A percentile compares a stretch with the other conserved stretches of the same genome.
Conservation (phyloP, 345 rosid species). For the Gossypioides kirkii region DNA sequence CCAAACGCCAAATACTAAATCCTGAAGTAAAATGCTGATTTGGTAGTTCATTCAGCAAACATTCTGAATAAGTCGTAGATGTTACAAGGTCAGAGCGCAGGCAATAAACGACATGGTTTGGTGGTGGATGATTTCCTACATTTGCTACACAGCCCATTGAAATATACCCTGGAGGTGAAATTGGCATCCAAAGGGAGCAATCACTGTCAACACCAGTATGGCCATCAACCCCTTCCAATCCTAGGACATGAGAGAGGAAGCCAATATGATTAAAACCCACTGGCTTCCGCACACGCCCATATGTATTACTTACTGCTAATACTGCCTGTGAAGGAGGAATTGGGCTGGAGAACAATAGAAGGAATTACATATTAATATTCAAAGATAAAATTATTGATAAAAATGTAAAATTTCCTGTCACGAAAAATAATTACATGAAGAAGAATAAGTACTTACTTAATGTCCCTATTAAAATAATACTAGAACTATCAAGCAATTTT, state of each 20-base stretch:
- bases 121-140: slow-evolving; percentile 73
- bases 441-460: no score
- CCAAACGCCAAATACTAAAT: slow-evolving; percentile 91
- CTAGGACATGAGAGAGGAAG: slow-evolving; percentile 54
- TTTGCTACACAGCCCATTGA: slow-evolving; percentile 89
- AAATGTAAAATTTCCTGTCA: background rate
- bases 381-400: background rate
- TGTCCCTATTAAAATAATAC: no score
- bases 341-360: slow-evolving; percentile 56
- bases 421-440: slow-evolving; percentile 1
- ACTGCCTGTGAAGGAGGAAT: slow-evolving; percentile 96
- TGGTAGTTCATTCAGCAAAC: slow-evolving; percentile 53
- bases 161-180: slow-evolving; percentile 85
- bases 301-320: slow-evolving; percentile 82
- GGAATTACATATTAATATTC: background rate
- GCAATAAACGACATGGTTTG: slow-evolving; percentile 80
- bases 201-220: slow-evolving; percentile 36
- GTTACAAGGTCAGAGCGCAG: slow-evolving; percentile 93
- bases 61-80: slow-evolving; percentile 75
- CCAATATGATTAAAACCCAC: slow-evolving; percentile 67
- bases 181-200: slow-evolving; percentile 96
- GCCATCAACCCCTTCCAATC: slow-evolving; percentile 33
- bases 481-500: background rate
- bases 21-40: slow-evolving; percentile 50
- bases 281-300: slow-evolving; percentile 95